A percentile compares a stretch with the other conserved stretches of the same genome.
Conservation (phyloP, 2,329 filamentous ascomycete genomes). For the Curvularia hawaiiensis region DNA sequence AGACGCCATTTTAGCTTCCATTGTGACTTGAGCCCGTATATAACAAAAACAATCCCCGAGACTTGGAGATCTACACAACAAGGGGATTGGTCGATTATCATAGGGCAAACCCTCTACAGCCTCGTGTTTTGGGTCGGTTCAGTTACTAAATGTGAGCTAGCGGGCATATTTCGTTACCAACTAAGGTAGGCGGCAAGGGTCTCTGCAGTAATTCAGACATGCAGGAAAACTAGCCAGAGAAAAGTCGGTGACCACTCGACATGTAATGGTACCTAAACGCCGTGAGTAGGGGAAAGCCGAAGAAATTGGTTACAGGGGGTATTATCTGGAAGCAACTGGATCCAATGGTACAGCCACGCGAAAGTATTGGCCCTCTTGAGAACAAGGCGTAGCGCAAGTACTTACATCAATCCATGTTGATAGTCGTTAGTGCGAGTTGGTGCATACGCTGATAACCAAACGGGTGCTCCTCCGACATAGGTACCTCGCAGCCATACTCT, state of each 20-base stretch:
- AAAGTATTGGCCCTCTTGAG: not conserved
- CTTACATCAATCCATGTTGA: slow-evolving; percentile 13
- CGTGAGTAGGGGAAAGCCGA: not conserved
- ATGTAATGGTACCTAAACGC: not conserved
- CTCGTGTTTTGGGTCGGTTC: not conserved
- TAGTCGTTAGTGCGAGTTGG: slow-evolving; percentile 29
- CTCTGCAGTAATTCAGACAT: not conserved
- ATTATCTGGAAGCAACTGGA: not conserved
- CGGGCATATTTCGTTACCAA: not conserved
- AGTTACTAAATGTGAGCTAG: slow-evolving; percentile 2
- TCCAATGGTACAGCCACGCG: not conserved
- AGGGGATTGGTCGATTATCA: not conserved
- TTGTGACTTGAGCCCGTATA: slow-evolving; percentile 9
- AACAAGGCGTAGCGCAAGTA: not conserved
- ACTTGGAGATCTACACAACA: not conserved
- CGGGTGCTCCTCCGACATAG: slow-evolving; percentile 15
- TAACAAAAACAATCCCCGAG: not conserved
- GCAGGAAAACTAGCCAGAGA: not conserved
- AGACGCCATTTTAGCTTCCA: slow-evolving; percentile 26
- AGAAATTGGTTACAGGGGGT: not conserved
- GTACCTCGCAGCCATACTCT: slow-evolving; percentile 31
- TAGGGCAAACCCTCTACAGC: not conserved
- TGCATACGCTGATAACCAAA: slow-evolving; percentile 34
- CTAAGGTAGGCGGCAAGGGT: not conserved
- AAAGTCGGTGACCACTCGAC: not conserved